These are phyloP conservation scores for Graphilbum ipis-grandicollis DNA, from an alignment of 2,329 filamentous ascomycete genomes.

Conservation along the genomic window DNA sequence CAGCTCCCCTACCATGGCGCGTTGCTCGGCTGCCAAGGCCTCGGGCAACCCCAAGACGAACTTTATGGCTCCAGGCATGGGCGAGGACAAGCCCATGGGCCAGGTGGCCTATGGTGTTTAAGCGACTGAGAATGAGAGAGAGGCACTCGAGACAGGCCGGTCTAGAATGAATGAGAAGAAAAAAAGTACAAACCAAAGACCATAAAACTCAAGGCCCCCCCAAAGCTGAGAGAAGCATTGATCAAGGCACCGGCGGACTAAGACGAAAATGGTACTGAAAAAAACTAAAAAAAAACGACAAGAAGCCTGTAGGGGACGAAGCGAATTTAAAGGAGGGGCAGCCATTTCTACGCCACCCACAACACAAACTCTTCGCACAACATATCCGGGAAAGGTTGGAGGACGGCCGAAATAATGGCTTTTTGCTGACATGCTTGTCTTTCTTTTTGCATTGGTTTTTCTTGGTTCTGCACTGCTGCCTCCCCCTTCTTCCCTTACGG, in stretches of 20 bases:
- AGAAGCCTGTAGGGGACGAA: too few relatives aligned
- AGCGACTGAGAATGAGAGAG: constrained; percentile 10
- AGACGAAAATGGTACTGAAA: constrained; percentile 1
- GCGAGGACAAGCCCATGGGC: constrained; percentile 43
- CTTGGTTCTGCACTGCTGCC: background rate
- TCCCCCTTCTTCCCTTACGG: too few relatives aligned
- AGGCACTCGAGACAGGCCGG: too few relatives aligned
- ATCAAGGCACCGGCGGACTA: too few relatives aligned
- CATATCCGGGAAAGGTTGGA: too few relatives aligned
- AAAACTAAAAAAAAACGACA: constrained; percentile 7
- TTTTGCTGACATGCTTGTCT: background rate
- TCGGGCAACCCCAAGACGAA: constrained; percentile 63
- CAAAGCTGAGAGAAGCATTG: too few relatives aligned
- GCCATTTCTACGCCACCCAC: too few relatives aligned
- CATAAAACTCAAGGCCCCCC: too few relatives aligned
- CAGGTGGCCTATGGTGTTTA: constrained; percentile 42
- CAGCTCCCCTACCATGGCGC: constrained; percentile 95
- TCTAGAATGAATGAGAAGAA: too few relatives aligned
- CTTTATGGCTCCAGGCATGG: constrained; percentile 57
- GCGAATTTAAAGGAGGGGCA: too few relatives aligned
- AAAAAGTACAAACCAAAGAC: too few relatives aligned
- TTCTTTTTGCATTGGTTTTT: constrained; percentile 2
- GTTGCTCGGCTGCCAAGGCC: constrained; percentile 86
- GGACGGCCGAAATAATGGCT: constrained; percentile 17
- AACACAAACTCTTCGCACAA: too few relatives aligned